Evolutionary conservation across 2,329 filamentous ascomycete species (phyloP), one percentile per base, ranked within the genome.

Genomic region (Sporothrix luriei): DNA sequence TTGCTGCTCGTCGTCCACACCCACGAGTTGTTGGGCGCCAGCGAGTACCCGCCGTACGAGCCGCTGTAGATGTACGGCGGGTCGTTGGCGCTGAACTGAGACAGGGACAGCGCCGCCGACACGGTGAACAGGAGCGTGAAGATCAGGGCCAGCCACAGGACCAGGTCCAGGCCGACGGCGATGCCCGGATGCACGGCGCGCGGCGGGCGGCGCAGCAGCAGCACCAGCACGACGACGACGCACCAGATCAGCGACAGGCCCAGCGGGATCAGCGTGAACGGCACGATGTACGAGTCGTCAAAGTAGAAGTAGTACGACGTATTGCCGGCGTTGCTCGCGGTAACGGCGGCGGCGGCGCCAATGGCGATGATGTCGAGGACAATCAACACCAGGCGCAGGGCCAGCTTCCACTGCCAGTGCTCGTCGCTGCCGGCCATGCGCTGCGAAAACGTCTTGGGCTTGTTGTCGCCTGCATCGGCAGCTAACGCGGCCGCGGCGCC

Each of bases 181-280:
- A 73, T 14, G 26, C 71, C 72, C 11, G 72, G 72, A 52, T 73
- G 72, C 5, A 68, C 40, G 1, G 70, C 69, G 3, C 69, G 72
- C 1, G 48, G 59, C 3, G 71, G 66, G 14, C 68, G 67, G 21
- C 66, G 62, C 43, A 72, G 43, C 1, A 68, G 6, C 13, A 64
- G 52, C 3, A 71, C 62, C n/a, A 72, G 24, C 3, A 74, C 26
- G 2, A 54, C 64, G 4, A 66, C 9, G 3, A 66, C 0, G 33
- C 70, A 68, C 70, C 70, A 72, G n/a, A 72, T 11, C 24, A 65
- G 9, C 13, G 61, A 67, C 29, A 29, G 6, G 29, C 19, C 68
- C 21, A 67, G 26, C 21, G 68, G 29, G 7, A 69, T 68, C 5
- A 71, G 13, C 11, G 54, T 40, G 14, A 26, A 72, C 14, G 59